Conservation (phyloP, 371 early-diverging fungal species). For the Mucor piriformis region DNA sequence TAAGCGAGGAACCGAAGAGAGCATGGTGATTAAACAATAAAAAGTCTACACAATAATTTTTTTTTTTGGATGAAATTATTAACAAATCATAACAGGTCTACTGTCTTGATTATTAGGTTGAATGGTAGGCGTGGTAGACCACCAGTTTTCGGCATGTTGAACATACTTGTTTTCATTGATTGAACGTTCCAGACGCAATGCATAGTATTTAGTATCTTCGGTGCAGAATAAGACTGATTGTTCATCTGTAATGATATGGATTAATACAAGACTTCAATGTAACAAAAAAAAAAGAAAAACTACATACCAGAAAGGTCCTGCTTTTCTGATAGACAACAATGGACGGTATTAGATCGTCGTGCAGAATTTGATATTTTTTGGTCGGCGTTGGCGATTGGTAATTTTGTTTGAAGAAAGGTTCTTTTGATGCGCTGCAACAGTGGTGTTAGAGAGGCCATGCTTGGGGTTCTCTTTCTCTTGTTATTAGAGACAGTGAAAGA, state of each 20-base stretch:
- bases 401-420: not conserved
- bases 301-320: not conserved
- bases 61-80: not conserved
- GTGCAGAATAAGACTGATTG: not conserved
- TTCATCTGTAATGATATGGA: not conserved
- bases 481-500: slow-evolving; percentile 3
- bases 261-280: not conserved
- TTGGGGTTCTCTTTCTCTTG: slow-evolving; percentile 11
- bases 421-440: slow-evolving; percentile 10
- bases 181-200: slow-evolving; percentile 4
- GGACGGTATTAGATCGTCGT: slow-evolving; percentile 9
- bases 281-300: not conserved
- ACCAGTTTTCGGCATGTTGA: slow-evolving; percentile 12
- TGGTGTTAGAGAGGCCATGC: slow-evolving; percentile 5
- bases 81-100: slow-evolving; percentile 4
- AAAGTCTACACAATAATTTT: too few species aligned
- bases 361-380: not conserved
- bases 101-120: not conserved
- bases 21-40: not conserved
- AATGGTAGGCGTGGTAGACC: slow-evolving; percentile 8
- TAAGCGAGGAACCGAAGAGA: not conserved
- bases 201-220: slow-evolving; percentile 4
- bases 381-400: not conserved
- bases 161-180: slow-evolving; percentile 4
- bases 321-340: slow-evolving; percentile 4